phyloP scores from a whole-genome alignment of 1,284 basidiomycete genomes.

The Ustilago curta region DNA sequence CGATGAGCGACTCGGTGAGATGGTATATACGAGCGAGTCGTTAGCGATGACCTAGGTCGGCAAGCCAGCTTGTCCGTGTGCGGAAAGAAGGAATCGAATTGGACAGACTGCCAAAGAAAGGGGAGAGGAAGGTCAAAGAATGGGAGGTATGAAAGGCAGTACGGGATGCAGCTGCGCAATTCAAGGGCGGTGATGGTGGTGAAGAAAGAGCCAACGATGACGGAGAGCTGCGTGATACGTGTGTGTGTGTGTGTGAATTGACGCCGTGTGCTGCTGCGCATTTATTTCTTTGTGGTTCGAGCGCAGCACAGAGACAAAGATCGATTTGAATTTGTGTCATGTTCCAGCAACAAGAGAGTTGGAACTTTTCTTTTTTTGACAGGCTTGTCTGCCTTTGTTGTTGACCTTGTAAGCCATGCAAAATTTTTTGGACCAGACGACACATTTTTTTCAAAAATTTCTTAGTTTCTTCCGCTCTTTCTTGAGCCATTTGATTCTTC shows the following conservation, averaged over 20 bases:
- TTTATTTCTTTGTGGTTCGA: slow-evolving; percentile 9
- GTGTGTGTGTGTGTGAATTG: neutral
- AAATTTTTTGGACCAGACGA: slow-evolving; percentile 1
- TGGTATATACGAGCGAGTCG: neutral
- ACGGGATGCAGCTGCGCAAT: slow-evolving; percentile 27
- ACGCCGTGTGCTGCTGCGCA: slow-evolving; percentile 12
- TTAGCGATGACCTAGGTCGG: slow-evolving; percentile 21
- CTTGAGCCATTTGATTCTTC: neutral
- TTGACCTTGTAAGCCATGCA: neutral
- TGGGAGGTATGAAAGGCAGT: slow-evolving; percentile 10
- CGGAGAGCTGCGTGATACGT: slow-evolving; percentile 10
- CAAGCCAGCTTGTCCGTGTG: slow-evolving; percentile 39
- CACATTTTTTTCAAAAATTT: slow-evolving; percentile 8
- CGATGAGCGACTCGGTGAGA: neutral
- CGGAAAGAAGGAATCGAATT: neutral
- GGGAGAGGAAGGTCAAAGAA: neutral
- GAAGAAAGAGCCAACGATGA: slow-evolving; percentile 5
- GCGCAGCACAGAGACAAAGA: slow-evolving; percentile 6
- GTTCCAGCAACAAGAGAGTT: slow-evolving; percentile 3
- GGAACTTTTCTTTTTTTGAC: too few species aligned
- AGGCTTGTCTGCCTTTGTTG: neutral
- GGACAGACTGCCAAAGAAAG: slow-evolving; percentile 10
- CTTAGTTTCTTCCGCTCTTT: slow-evolving; percentile 11
- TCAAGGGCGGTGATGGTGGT: slow-evolving; percentile 18
- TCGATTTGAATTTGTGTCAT: neutral